Conservation (phyloP, 2,329 filamentous ascomycete genomes). For the Beauveria sp. region DNA sequence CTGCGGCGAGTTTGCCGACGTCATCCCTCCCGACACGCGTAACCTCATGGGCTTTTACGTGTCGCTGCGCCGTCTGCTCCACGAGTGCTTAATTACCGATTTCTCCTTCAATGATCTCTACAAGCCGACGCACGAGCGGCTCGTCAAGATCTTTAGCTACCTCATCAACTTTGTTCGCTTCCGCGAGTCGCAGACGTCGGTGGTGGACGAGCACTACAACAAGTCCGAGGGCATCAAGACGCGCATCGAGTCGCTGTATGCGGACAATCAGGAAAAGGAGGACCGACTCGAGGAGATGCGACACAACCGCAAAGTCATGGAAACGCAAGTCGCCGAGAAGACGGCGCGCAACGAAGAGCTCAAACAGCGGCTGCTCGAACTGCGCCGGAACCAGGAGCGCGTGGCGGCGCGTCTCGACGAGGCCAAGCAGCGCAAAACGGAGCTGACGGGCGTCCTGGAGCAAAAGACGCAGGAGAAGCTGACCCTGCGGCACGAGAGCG, state of each 20-base stretch:
- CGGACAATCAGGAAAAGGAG: conserved; percentile 82
- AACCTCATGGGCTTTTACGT: conserved; percentile 96
- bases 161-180: conserved; percentile 99
- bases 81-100: conserved; percentile 86
- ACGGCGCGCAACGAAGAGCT: conserved; percentile 78
- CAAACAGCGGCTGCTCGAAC: conserved; percentile 71
- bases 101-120: conserved; percentile 91
- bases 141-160: conserved; percentile 94
- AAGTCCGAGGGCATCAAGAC: conserved; percentile 79
- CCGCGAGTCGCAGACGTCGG: conserved; percentile 79
- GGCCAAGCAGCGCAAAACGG: conserved; percentile 70
- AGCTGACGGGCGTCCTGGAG: conserved; percentile 65
- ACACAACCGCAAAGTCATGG: conserved; percentile 70
- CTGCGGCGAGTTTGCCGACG: conserved; percentile 74
- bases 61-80: conserved; percentile 68
- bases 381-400: conserved; percentile 73
- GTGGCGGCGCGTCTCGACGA: conserved; percentile 77
- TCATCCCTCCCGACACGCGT: conserved; percentile 78
- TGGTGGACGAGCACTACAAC: conserved; percentile 92
- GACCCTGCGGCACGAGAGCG: conserved; percentile 71
- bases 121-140: conserved; percentile 78
- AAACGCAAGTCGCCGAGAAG: conserved; percentile 76
- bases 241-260: conserved; percentile 77
- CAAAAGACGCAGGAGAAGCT: conserved; percentile 64
- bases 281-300: conserved; percentile 72